Base-by-base conservation (phyloP, 116 monocot species). In the Thalassia testudinum region DNA sequence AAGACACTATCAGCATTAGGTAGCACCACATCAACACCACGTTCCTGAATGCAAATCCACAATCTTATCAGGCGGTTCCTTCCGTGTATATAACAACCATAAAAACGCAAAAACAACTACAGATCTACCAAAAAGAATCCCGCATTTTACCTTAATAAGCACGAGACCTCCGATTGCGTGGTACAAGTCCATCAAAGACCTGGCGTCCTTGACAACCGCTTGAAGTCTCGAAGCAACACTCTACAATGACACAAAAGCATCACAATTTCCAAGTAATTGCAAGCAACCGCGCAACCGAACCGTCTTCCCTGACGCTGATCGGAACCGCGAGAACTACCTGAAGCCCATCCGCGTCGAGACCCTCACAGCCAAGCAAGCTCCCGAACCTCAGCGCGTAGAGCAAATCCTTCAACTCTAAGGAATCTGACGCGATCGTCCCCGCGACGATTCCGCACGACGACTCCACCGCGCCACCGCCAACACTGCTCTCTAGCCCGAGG, bases 81-180 rank as follows among this genome's bases (percentile, higher is more conserved):
- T n/a, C n/a, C n/a, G n/a, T n/a, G n/a, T n/a, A 34, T 34, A 5
- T 5, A 34, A 5, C 6, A 10, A 34, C 30, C 30, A 34, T 5
- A 34, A 7, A 21, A 7, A 42, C 50, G 27, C 6, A 23, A 52
- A 37, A 1, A 21, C 23, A 34, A 60, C 17, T 62, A 25, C 50
- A 44, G 26, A 49, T n/a, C 11, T 17, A 26, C 24, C 27, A 42
- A 19, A 51, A 66, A 42, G 16, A n/a, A n/a, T n/a, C n/a, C n/a
- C n/a, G n/a, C n/a, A n/a, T n/a, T 45, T 44, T 66, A 83, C 92
- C 92, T 92, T 92, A 51, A 95, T 54, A 65, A 78, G 68, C 28
- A 79, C 59, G 72, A 85, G 63, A 29, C 89, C 51, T 65, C 70
- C 70, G 50, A 95, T 38, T 17, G 74, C 73, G 48, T 79, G 66